Evolutionary conservation across 179 eudicot genomes (phyloP).

Genomic region (Corrigiola litoralis): DNA sequence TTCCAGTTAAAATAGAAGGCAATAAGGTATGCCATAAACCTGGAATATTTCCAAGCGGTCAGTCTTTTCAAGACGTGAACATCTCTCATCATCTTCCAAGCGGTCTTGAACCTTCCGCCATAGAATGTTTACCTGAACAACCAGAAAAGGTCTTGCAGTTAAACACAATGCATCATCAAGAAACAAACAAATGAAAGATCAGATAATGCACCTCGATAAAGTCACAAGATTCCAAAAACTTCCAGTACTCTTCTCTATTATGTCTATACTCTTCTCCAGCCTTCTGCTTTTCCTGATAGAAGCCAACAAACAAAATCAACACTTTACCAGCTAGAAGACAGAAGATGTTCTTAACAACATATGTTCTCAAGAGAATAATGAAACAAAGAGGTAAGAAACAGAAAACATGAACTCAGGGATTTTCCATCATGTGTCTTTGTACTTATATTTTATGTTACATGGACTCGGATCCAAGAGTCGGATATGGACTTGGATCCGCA

Average conservation of each 20-base stretch:
- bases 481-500: no score
- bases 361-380: not conserved
- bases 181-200: not conserved
- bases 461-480: no score
- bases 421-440: not conserved
- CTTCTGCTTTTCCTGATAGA: slow-evolving; percentile 76
- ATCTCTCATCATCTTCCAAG: slow-evolving; percentile 90
- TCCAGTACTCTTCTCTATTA: slow-evolving; percentile 71
- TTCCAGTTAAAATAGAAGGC: slow-evolving; percentile 4
- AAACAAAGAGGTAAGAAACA: not conserved
- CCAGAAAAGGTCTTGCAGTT: slow-evolving; percentile 1
- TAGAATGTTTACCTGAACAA: slow-evolving; percentile 66
- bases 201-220: slow-evolving; percentile 65
- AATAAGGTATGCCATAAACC: slow-evolving; percentile 31
- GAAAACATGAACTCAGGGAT: not conserved
- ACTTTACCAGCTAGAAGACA: slow-evolving; percentile 5
- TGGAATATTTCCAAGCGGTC: slow-evolving; percentile 86
- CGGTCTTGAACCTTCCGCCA: slow-evolving; percentile 98
- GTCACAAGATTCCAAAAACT: slow-evolving; percentile 78
- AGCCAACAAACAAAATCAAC: slow-evolving; percentile 13
- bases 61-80: slow-evolving; percentile 85
- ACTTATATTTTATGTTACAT: no score
- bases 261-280: slow-evolving; percentile 82
- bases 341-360: not conserved
- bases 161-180: not conserved